These are phyloP conservation scores for Tricholoma bakamatsutake DNA, from an alignment of 768 basidiomycete species.

Conservation along the genomic window DNA sequence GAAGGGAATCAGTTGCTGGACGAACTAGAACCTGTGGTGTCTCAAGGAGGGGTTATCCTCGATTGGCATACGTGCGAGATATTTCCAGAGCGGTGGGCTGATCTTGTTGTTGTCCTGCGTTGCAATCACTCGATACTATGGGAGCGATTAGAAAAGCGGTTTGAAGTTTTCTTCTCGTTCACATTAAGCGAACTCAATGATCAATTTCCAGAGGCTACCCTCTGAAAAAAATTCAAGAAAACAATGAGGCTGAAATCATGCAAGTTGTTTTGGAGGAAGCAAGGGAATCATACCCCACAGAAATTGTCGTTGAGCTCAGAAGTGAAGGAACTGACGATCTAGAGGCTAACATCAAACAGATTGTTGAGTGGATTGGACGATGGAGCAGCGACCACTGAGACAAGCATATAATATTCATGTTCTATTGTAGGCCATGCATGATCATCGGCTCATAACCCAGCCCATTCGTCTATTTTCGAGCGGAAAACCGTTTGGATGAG, in stretches of 20 bases:
- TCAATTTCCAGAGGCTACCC: conserved; percentile 63
- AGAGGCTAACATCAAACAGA: conserved; percentile 79
- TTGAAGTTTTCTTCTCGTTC: conserved; percentile 13
- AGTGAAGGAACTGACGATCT: conserved; percentile 77
- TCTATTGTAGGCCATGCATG: background rate
- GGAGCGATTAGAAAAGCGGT: conserved; percentile 90
- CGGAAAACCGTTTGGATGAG: conserved; percentile 21
- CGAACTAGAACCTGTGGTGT: conserved; percentile 70
- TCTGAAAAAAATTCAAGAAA: conserved; percentile 94
- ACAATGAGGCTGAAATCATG: conserved; percentile 99
- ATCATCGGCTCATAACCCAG: conserved; percentile 13
- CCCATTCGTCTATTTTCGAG: conserved; percentile 20
- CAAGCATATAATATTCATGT: background rate
- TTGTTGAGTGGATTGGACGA: conserved; percentile 79
- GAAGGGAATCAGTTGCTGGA: conserved; percentile 63
- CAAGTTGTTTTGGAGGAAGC: conserved; percentile 87
- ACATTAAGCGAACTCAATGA: conserved; percentile 2
- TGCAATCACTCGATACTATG: conserved; percentile 87
- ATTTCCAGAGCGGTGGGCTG: conserved; percentile 96
- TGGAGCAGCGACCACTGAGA: conserved; percentile 50
- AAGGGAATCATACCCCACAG: conserved; percentile 73
- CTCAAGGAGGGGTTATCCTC: conserved; percentile 74
- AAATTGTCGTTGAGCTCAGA: conserved; percentile 80
- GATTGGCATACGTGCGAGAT: conserved; percentile 94
- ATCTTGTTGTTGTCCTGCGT: conserved; percentile 87